Percentiles rank a stretch among this genome's conserved stretches.
Evolutionary conservation across 1,139 yeast genomes (phyloP).

Genomic region (Suhomyces bokatorum): DNA sequence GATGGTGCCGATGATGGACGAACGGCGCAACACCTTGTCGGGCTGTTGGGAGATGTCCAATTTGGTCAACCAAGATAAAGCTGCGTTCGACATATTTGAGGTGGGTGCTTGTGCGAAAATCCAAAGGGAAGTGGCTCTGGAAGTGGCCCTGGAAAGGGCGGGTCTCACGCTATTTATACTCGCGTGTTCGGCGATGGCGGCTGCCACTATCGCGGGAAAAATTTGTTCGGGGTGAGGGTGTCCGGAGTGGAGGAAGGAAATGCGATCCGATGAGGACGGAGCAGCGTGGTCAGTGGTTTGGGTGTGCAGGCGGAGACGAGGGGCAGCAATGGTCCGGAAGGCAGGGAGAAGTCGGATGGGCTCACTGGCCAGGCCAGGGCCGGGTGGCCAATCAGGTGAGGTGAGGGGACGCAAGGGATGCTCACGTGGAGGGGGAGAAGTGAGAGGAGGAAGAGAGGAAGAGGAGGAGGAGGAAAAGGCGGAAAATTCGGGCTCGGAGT

Average conservation of each 20-base stretch:
- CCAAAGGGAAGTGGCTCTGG: too few species aligned
- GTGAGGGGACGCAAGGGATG: slow-evolving; percentile 5
- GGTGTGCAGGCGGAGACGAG: not conserved
- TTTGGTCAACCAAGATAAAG: slow-evolving; percentile 74
- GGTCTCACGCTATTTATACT: slow-evolving; percentile 8
- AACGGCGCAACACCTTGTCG: slow-evolving; percentile 84
- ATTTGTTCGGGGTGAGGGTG: slow-evolving; percentile 13
- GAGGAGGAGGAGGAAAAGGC: not conserved
- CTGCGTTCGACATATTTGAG: slow-evolving; percentile 24
- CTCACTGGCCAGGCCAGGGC: too few species aligned
- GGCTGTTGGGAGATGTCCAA: slow-evolving; percentile 80
- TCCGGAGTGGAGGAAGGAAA: slow-evolving; percentile 5
- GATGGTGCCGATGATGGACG: slow-evolving; percentile 96
- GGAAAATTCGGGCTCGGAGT: too few species aligned
- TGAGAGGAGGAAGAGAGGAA: not conserved
- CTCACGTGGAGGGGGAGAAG: not conserved
- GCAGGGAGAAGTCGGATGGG: too few species aligned
- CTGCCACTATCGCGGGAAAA: slow-evolving; percentile 10
- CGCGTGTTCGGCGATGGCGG: slow-evolving; percentile 5
- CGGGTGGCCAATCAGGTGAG: slow-evolving; percentile 2
- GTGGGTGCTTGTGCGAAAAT: too few species aligned
- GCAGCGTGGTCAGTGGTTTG: not conserved
- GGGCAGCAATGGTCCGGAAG: not conserved
- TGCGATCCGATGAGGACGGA: slow-evolving; percentile 2
- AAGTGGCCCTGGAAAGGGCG: not conserved